Percentiles rank a stretch among this genome's conserved stretches.
These are phyloP conservation scores for Leptodontidium sp. DNA, from an alignment of 2,329 filamentous ascomycete species.

Conservation along the genomic window DNA sequence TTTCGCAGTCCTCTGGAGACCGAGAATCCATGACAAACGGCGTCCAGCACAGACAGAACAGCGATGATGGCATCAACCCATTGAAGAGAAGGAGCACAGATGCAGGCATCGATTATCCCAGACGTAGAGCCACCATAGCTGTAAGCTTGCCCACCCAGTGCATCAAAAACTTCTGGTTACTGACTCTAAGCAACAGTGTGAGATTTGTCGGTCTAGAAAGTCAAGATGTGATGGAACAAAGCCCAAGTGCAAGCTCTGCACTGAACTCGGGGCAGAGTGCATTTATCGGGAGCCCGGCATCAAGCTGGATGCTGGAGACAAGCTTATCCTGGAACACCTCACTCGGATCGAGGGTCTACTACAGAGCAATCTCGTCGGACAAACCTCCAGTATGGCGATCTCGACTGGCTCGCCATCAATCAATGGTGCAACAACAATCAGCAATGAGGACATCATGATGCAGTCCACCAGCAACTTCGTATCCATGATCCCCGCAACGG, in stretches of 20 bases:
- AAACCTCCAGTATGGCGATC: slow-evolving; percentile 60
- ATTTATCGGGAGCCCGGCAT: slow-evolving; percentile 86
- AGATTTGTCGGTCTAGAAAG: slow-evolving; percentile 82
- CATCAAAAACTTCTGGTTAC: slow-evolving; percentile 22
- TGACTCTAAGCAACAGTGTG: slow-evolving; percentile 62
- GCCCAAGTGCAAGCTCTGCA: slow-evolving; percentile 85
- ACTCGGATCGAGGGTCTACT: slow-evolving; percentile 80
- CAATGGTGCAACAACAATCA: slow-evolving; percentile 69
- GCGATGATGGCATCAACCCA: slow-evolving; percentile 64
- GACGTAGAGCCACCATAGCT: slow-evolving; percentile 70
- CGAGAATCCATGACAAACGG: slow-evolving; percentile 47
- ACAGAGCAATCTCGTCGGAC: slow-evolving; percentile 70
- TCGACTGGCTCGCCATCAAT: slow-evolving; percentile 70
- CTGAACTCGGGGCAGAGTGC: slow-evolving; percentile 82
- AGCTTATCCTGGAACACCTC: slow-evolving; percentile 82
- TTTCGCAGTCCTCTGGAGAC: slow-evolving; percentile 63
- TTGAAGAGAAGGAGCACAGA: slow-evolving; percentile 70
- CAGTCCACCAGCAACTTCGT: slow-evolving; percentile 55
- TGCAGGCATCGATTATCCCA: slow-evolving; percentile 68
- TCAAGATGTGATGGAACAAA: slow-evolving; percentile 81
- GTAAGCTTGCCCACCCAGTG: slow-evolving; percentile 53
- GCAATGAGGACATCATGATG: slow-evolving; percentile 62
- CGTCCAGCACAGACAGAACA: slow-evolving; percentile 52
- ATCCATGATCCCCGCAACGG: slow-evolving; percentile 66
- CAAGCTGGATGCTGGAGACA: slow-evolving; percentile 87